Percentiles rank a stretch among this genome's conserved stretches.
Conservation (phyloP, 2,329 filamentous ascomycete genomes). For the Penicillium brasilianum region DNA sequence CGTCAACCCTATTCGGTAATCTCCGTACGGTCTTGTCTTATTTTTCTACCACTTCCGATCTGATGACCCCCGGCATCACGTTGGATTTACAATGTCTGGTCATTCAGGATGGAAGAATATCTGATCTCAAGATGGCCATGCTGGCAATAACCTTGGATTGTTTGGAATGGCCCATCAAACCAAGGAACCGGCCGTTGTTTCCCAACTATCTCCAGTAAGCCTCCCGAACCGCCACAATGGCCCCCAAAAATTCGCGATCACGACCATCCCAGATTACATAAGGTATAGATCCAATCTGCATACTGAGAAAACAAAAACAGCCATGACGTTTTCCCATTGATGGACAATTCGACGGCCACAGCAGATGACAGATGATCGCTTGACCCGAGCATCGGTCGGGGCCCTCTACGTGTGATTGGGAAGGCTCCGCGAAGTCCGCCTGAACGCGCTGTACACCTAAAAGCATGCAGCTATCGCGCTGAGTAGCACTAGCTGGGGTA, state of each 20-base stretch:
- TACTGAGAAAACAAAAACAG: too few relatives aligned
- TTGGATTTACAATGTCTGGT: conserved; percentile 1
- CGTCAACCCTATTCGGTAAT: conserved; percentile 28
- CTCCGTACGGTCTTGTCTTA: conserved; percentile 21
- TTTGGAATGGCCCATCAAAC: neutral
- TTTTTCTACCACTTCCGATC: conserved; percentile 2
- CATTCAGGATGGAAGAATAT: neutral
- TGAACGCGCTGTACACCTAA: conserved; percentile 29
- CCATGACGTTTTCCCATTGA: neutral
- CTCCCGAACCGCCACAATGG: conserved; percentile 1
- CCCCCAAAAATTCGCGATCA: neutral
- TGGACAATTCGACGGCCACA: conserved; percentile 18
- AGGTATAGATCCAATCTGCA: neutral
- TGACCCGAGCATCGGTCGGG: conserved; percentile 26
- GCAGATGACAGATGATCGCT: conserved; percentile 20
- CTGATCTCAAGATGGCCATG: too few relatives aligned
- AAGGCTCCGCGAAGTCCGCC: conserved; percentile 10
- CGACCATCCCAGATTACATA: neutral
- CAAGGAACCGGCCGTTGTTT: neutral
- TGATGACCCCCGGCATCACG: neutral
- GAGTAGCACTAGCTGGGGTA: conserved; percentile 16
- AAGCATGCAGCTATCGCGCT: conserved; percentile 15
- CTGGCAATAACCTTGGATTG: neutral
- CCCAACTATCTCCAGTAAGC: conserved; percentile 1
- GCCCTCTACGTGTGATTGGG: conserved; percentile 27